phyloP scores from a whole-genome alignment of 208 protist genomes.

The Herpetomonas samuelpessoai region DNA sequence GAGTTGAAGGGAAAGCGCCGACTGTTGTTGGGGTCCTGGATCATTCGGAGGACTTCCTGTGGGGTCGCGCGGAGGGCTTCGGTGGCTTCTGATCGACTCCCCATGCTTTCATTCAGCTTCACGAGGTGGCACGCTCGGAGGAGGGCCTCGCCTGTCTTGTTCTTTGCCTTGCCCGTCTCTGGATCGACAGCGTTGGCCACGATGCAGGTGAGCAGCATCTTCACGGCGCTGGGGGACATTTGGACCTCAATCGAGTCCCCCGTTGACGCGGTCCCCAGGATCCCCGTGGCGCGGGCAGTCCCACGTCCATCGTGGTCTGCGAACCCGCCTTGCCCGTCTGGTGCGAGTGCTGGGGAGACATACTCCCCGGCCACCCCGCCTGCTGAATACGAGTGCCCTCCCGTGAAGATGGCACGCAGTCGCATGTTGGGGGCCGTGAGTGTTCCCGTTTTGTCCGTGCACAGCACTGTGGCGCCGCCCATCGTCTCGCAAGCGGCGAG shows the following conservation, averaged over 20 bases:
- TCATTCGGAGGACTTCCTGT: slow-evolving; percentile 19
- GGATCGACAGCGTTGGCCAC: slow-evolving; percentile 59
- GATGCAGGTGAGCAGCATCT: slow-evolving; percentile 61
- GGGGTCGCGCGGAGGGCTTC: slow-evolving; percentile 20
- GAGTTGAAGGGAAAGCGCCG: slow-evolving; percentile 73
- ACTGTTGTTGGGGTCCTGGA: slow-evolving; percentile 46
- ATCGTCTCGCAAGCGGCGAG: slow-evolving; percentile 97
- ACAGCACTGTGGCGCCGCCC: slow-evolving; percentile 93
- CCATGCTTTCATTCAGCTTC: slow-evolving; percentile 9
- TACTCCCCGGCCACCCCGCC: slow-evolving; percentile 3
- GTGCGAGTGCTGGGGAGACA: not conserved
- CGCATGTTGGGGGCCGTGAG: slow-evolving; percentile 93
- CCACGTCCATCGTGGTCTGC: not conserved
- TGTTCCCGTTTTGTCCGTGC: slow-evolving; percentile 95
- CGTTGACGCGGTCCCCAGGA: not conserved
- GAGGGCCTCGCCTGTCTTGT: slow-evolving; percentile 73
- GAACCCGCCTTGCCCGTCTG: too few relatives aligned
- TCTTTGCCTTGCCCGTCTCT: slow-evolving; percentile 43
- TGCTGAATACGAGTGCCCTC: slow-evolving; percentile 20
- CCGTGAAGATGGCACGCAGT: slow-evolving; percentile 57
- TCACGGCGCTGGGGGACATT: slow-evolving; percentile 23
- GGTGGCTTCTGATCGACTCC: slow-evolving; percentile 6
- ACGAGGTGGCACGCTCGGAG: slow-evolving; percentile 28
- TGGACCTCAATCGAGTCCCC: slow-evolving; percentile 12
- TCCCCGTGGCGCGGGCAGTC: not conserved